Evolutionary conservation across 768 basidiomycete species (phyloP).

Genomic region (Pleurotus giganteus): DNA sequence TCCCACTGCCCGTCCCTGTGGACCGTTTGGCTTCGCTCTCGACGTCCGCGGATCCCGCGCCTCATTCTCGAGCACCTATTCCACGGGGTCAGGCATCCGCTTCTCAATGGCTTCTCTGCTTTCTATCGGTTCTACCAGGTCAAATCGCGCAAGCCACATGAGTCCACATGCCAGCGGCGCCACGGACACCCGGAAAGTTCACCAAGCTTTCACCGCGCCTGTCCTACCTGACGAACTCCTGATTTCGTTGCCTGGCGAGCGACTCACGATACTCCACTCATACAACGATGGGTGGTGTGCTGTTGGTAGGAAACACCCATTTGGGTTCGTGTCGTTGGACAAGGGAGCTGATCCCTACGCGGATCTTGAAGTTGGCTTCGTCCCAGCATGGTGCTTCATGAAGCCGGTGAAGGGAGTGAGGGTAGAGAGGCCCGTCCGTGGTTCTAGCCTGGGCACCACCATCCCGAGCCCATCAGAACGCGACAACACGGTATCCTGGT

Average conservation of each 20-base stretch:
- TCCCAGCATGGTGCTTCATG: constrained; percentile 77
- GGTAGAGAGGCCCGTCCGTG: constrained; percentile 64
- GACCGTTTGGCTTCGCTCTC: constrained; percentile 40
- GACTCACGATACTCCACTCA: constrained; percentile 57
- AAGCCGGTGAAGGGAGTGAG: constrained; percentile 58
- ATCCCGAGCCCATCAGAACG: constrained; percentile 49
- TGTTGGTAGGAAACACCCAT: constrained; percentile 50
- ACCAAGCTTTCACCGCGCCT: constrained; percentile 62
- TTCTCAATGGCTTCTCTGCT: constrained; percentile 38
- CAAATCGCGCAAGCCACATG: constrained; percentile 21
- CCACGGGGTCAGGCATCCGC: constrained; percentile 28
- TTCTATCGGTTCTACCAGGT: constrained; percentile 24
- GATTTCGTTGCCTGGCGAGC: constrained; percentile 51
- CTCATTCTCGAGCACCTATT: constrained; percentile 23
- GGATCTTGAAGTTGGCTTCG: constrained; percentile 64
- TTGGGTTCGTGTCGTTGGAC: constrained; percentile 12
- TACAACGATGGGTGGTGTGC: constrained; percentile 84
- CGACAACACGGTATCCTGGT: constrained; percentile 65
- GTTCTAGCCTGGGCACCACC: constrained; percentile 54
- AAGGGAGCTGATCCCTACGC: constrained; percentile 19
- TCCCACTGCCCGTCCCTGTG: constrained; percentile 17
- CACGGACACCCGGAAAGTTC: constrained; percentile 46
- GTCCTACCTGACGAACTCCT: constrained; percentile 75
- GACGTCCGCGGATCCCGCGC: constrained; percentile 15
- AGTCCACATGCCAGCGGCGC: constrained; percentile 20